These are phyloP conservation scores for Eutrema heterophyllum DNA, from an alignment of 345 rosid species.

Conservation along the genomic window DNA sequence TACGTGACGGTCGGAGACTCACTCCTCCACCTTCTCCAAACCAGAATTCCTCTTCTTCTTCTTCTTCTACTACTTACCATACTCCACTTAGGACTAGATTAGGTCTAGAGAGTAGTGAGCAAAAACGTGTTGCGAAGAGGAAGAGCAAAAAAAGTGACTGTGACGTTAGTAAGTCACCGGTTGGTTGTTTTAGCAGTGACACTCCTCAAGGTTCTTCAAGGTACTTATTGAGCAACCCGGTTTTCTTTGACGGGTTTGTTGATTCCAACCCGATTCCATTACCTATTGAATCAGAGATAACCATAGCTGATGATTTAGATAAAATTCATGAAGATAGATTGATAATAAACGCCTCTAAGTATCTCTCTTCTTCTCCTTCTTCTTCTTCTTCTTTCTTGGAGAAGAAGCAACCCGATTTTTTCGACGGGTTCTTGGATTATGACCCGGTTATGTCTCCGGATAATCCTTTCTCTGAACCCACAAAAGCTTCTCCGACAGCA, in stretches of 20 bases:
- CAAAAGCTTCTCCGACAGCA: conserved; percentile 34
- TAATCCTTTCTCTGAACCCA: conserved; percentile 32
- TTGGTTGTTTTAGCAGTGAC: conserved; percentile 23
- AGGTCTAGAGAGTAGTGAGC: conserved; percentile 30
- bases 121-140: conserved; percentile 13
- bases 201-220: conserved; percentile 35
- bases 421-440: conserved; percentile 48
- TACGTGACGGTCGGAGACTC: conserved; percentile 59
- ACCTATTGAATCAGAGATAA: conserved; percentile 31
- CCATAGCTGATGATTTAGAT: neutral
- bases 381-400: conserved; percentile 29
- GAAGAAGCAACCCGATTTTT: conserved; percentile 40
- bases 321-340: conserved; percentile 10
- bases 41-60: conserved; percentile 29
- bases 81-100: conserved; percentile 43
- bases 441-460: conserved; percentile 49
- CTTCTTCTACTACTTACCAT: conserved; percentile 38
- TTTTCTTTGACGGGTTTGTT: conserved; percentile 32
- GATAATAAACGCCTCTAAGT: conserved; percentile 45
- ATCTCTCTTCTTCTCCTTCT: conserved; percentile 43
- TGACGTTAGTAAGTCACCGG: conserved; percentile 18
- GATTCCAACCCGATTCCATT: conserved; percentile 27
- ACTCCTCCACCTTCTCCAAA: conserved; percentile 38
- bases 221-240: conserved; percentile 30
- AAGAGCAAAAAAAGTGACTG: conserved; percentile 35